These are phyloP conservation scores for Leccinum subgranulosum DNA, from an alignment of 768 basidiomycete genomes.

Conservation along the genomic window DNA sequence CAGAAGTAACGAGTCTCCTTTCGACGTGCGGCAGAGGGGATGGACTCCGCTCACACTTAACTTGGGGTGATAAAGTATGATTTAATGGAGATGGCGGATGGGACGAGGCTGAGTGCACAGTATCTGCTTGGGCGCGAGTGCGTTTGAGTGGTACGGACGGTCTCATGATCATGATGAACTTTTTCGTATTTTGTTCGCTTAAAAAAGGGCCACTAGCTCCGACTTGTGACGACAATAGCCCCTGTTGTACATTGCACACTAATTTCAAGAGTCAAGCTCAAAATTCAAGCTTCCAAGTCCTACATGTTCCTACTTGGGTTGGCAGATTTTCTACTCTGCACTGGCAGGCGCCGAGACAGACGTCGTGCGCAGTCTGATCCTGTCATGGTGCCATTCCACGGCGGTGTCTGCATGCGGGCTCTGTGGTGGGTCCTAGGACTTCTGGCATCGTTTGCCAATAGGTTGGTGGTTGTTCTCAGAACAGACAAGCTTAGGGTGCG, in stretches of 20 bases:
- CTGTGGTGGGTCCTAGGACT: neutral
- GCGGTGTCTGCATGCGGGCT: neutral
- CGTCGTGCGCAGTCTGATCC: neutral
- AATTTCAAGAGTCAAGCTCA: too few species aligned
- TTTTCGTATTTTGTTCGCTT: too few species aligned
- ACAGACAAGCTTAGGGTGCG: neutral
- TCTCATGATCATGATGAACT: conserved; percentile 7
- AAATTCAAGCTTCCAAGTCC: too few species aligned
- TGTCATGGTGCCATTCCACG: neutral
- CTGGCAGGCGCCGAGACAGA: neutral
- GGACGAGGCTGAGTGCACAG: neutral
- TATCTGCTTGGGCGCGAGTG: neutral
- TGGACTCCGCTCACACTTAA: conserved; percentile 22
- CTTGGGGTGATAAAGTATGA: neutral
- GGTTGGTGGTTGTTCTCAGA: neutral
- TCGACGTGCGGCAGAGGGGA: conserved; percentile 7
- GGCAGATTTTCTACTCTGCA: neutral
- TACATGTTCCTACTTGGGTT: neutral
- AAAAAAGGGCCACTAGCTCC: neutral
- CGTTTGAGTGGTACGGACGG: conserved; percentile 17
- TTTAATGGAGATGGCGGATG: neutral
- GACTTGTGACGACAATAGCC: neutral
- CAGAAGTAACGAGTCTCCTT: conserved; percentile 23
- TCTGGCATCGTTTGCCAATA: neutral
- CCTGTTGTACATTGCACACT: neutral